Percentiles rank a stretch among this genome's conserved stretches.
Evolutionary conservation across 768 basidiomycete species (phyloP).

Genomic region (Chalciporus piperatus): DNA sequence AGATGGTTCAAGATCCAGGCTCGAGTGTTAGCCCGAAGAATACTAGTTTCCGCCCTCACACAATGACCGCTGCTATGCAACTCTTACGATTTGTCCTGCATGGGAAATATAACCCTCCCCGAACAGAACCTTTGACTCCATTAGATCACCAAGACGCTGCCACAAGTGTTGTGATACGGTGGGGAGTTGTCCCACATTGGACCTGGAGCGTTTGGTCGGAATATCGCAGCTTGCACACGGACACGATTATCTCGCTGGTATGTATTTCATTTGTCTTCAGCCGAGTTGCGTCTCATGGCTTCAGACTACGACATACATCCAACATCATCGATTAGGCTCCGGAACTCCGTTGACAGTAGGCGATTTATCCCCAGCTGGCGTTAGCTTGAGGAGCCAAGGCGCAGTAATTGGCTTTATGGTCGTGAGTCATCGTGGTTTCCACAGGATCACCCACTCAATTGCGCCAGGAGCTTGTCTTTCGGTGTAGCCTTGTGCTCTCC

Average conservation of each 20-base stretch:
- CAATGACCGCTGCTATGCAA: slow-evolving; percentile 40
- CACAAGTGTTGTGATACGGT: slow-evolving; percentile 52
- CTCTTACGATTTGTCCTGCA: slow-evolving; percentile 42
- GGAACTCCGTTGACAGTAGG: slow-evolving; percentile 1
- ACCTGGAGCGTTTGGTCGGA: slow-evolving; percentile 65
- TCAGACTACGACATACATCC: slow-evolving; percentile 56
- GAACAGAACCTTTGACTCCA: slow-evolving; percentile 10
- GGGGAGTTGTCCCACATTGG: slow-evolving; percentile 60
- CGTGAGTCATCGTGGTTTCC: slow-evolving; percentile 15
- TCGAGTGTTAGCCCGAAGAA: neutral
- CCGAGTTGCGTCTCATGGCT: slow-evolving; percentile 2
- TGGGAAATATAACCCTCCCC: slow-evolving; percentile 15
- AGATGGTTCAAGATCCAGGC: slow-evolving; percentile 8
- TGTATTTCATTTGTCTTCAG: slow-evolving; percentile 13
- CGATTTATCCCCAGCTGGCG: neutral
- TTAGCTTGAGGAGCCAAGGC: neutral
- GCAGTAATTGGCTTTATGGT: slow-evolving; percentile 26
- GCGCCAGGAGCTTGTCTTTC: slow-evolving; percentile 18
- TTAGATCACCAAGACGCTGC: slow-evolving; percentile 37
- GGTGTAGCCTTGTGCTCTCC: slow-evolving; percentile 23
- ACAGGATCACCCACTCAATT: slow-evolving; percentile 2
- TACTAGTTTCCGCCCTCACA: slow-evolving; percentile 49
- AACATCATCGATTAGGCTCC: slow-evolving; percentile 29
- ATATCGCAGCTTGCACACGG: slow-evolving; percentile 45
- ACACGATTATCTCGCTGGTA: slow-evolving; percentile 50